Evolutionary conservation across 257 asterid genomes (phyloP).

Genomic region (Capsicum baccatum): DNA sequence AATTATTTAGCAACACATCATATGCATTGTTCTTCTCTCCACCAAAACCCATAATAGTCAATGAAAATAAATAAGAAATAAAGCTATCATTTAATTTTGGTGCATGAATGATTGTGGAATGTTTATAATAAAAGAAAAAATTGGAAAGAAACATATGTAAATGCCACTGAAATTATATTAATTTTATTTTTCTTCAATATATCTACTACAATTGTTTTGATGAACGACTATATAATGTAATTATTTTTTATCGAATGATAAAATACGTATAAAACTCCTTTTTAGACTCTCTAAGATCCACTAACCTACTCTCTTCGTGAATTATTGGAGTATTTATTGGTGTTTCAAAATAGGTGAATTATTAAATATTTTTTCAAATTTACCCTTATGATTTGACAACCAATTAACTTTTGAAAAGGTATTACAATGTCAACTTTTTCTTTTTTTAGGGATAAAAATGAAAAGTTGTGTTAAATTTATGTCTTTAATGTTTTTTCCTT

Average conservation of each 20-base stretch:
- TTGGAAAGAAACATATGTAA: not conserved
- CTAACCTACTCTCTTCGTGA: not conserved
- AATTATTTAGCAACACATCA: not conserved
- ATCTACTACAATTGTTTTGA: too few species aligned
- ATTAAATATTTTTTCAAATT: too few species aligned
- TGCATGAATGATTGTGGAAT: not conserved
- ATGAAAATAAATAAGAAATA: not conserved
- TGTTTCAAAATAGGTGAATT: too few species aligned
- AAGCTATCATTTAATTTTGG: not conserved
- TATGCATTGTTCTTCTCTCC: not conserved
- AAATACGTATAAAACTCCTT: too few species aligned
- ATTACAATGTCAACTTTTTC: too few species aligned
- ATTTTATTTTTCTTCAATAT: not conserved
- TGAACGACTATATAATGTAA: too few species aligned
- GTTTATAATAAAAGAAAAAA: not conserved
- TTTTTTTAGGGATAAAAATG: too few species aligned
- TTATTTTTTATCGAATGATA: not conserved
- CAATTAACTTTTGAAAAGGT: too few species aligned
- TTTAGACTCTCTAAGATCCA: not conserved
- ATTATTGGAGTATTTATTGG: too few species aligned
- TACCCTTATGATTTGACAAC: too few species aligned
- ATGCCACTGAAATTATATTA: not conserved
- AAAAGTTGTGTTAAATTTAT: too few species aligned
- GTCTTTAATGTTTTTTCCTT: too few species aligned
- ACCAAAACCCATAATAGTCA: not conserved